Conservation (phyloP, 2,329 filamentous ascomycete genomes). For the Trichoderma sp. region DNA sequence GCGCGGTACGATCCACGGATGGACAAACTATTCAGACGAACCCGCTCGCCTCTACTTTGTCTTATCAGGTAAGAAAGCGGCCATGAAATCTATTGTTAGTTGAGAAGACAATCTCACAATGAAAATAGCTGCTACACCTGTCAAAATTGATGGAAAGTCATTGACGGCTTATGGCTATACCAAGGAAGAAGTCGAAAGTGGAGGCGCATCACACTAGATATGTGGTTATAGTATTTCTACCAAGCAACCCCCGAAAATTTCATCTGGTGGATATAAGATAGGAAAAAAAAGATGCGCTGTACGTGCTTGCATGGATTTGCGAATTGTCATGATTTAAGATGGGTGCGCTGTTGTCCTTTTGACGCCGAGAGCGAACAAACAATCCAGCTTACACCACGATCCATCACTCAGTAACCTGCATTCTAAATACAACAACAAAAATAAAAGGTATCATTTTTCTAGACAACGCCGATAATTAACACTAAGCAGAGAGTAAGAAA, state of each 20-base stretch:
- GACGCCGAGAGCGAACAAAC: not conserved
- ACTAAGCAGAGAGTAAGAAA: slow-evolving; percentile 11
- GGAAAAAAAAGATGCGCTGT: not conserved
- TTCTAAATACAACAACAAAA: not conserved
- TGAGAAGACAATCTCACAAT: not conserved
- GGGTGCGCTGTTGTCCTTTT: not conserved
- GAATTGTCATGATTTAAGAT: not conserved
- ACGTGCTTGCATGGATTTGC: not conserved
- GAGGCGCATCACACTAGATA: not conserved
- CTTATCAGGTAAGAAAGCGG: slow-evolving; percentile 37
- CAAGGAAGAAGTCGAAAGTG: slow-evolving; percentile 18
- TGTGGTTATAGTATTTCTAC: not conserved
- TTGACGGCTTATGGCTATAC: slow-evolving; percentile 14
- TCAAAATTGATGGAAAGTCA: slow-evolving; percentile 1
- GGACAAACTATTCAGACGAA: slow-evolving; percentile 32
- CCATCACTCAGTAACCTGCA: not conserved
- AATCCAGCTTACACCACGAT: no score
- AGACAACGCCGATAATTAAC: not conserved
- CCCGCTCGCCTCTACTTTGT: slow-evolving; percentile 33
- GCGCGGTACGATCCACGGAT: slow-evolving; percentile 34
- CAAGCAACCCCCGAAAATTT: not conserved
- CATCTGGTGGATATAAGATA: not conserved
- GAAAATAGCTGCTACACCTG: slow-evolving; percentile 32
- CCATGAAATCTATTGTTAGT: not conserved
- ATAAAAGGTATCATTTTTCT: not conserved